Conservation (phyloP, 257 asterid species). For the Voacanga thouarsii region DNA sequence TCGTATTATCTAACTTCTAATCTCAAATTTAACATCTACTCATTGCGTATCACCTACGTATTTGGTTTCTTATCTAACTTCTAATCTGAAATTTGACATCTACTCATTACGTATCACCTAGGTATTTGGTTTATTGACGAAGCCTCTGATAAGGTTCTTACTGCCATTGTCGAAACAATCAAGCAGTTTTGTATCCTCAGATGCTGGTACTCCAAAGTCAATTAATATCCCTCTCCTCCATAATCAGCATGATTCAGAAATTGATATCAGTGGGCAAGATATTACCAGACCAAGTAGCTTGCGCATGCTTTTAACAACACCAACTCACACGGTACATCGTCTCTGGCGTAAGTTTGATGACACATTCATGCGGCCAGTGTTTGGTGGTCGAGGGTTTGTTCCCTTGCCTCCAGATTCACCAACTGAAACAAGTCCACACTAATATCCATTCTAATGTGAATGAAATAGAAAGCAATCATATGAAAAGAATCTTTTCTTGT, state of each 20-base stretch:
- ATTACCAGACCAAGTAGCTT: slow-evolving; percentile 25
- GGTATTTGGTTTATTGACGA: slow-evolving; percentile 42
- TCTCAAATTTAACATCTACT: neutral
- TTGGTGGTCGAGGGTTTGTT: slow-evolving; percentile 47
- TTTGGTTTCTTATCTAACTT: slow-evolving; percentile 22
- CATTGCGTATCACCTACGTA: slow-evolving; percentile 16
- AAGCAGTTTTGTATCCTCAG: slow-evolving; percentile 22
- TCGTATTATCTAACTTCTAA: no score
- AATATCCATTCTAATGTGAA: neutral
- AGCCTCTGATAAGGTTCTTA: slow-evolving; percentile 36
- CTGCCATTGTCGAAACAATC: slow-evolving; percentile 25
- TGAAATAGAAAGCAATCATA: neutral
- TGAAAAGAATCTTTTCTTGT: neutral
- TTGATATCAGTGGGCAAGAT: slow-evolving; percentile 17
- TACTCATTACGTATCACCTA: neutral
- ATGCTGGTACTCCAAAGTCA: slow-evolving; percentile 28
- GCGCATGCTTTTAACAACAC: slow-evolving; percentile 35
- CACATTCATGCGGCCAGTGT: slow-evolving; percentile 42
- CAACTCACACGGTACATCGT: slow-evolving; percentile 35
- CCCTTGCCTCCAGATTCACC: slow-evolving; percentile 38
- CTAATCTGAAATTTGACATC: neutral
- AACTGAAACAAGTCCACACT: slow-evolving; percentile 19
- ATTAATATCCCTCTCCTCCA: slow-evolving; percentile 26
- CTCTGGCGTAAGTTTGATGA: slow-evolving; percentile 45
- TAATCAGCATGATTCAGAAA: slow-evolving; percentile 27